Evolutionary conservation across 176 grass and related monocot species (phyloP).

Genomic region (Eleusine indica): DNA sequence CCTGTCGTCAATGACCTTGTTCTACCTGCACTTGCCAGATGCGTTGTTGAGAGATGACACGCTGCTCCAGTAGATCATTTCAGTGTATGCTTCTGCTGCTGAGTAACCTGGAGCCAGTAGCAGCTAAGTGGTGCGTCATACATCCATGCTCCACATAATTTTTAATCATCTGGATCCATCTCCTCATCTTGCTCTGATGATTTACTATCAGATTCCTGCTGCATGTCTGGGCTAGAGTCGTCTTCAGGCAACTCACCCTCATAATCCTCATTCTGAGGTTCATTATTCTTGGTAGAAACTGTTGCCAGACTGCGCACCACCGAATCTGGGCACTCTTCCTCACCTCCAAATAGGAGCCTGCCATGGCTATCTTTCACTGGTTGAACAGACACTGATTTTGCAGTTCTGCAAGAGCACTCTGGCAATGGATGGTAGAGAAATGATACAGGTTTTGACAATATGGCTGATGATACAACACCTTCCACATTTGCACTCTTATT

Average conservation of each 20-base stretch:
- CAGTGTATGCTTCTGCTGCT: conserved; percentile 10
- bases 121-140: conserved; percentile 28
- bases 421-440: conserved; percentile 83
- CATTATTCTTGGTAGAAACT: conserved; percentile 45
- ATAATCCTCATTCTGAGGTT: conserved; percentile 69
- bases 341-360: conserved; percentile 49
- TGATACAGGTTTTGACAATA: conserved; percentile 69
- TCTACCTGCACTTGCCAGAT: conserved; percentile 28
- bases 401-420: conserved; percentile 74
- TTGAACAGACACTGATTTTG: conserved; percentile 33
- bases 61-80: conserved; percentile 22
- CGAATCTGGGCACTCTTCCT: conserved; percentile 80
- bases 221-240: conserved; percentile 40
- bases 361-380: conserved; percentile 43
- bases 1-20: conserved; percentile 1
- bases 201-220: conserved; percentile 73
- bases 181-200: conserved; percentile 79
- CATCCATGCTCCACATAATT: conserved; percentile 20
- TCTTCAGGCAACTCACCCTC: conserved; percentile 72
- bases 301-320: conserved; percentile 48
- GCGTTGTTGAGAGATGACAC: neutral
- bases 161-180: conserved; percentile 97
- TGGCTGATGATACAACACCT: conserved; percentile 52
- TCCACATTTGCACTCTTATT: conserved; percentile 66
- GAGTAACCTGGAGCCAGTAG: conserved; percentile 37